Conservation (phyloP, 768 basidiomycete genomes). For the Lentinula raphanica region DNA sequence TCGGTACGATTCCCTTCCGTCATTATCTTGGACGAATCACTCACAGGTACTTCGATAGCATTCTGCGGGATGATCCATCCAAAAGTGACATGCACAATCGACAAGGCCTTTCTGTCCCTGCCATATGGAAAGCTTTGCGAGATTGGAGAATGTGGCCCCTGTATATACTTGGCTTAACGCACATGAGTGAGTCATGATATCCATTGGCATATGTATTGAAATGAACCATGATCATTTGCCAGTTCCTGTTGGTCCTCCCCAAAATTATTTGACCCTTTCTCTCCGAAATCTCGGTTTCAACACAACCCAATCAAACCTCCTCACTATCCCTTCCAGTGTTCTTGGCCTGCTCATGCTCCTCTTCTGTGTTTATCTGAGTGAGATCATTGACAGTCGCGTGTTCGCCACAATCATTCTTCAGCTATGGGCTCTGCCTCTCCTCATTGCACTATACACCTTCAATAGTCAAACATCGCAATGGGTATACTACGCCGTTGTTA, state of each 20-base stretch:
- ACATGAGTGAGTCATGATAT: constrained; percentile 29
- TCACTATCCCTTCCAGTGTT: constrained; percentile 55
- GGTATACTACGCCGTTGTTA: constrained; percentile 50
- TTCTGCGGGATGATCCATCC: constrained; percentile 60
- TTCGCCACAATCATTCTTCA: constrained; percentile 47
- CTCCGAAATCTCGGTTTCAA: constrained; percentile 58
- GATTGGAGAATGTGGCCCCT: constrained; percentile 68
- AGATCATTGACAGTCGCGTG: constrained; percentile 53
- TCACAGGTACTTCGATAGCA: constrained; percentile 18
- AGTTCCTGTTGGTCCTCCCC: constrained; percentile 58
- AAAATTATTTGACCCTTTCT: constrained; percentile 59
- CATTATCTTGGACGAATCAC: not conserved
- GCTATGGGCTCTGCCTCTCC: constrained; percentile 53
- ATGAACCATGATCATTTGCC: constrained; percentile 7
- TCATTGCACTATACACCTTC: constrained; percentile 54
- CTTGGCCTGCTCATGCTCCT: constrained; percentile 48
- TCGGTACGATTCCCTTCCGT: constrained; percentile 22
- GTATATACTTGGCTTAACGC: constrained; percentile 50
- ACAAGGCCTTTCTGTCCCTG: constrained; percentile 46
- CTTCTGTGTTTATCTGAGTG: constrained; percentile 43
- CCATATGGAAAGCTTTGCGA: constrained; percentile 45
- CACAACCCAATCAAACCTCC: constrained; percentile 57
- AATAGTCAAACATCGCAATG: constrained; percentile 43
- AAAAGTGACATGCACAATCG: constrained; percentile 71
- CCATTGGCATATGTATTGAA: not conserved